Base-by-base conservation (phyloP, 192 early-diverging fungal species). In the Oehlia diaphana region DNA sequence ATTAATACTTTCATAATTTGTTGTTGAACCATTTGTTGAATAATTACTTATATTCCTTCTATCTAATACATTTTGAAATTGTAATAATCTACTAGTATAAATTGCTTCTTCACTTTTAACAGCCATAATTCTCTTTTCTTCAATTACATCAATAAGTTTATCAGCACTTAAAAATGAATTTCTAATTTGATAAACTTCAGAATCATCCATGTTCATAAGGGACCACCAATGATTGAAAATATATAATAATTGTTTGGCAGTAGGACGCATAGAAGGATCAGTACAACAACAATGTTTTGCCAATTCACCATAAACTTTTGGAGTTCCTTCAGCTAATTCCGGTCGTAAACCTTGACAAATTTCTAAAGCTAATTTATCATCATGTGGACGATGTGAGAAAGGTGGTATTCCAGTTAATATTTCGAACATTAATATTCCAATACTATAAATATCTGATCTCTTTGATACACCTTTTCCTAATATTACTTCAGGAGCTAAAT, bases 371-470 rank as follows among this genome's bases (percentile, higher is more conserved):
- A 76, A 63, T 21, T 39, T 21, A 44, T 63, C 21, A 76, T 76
- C 62, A 62, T 63, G 58, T 63, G 74, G 61, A n/a, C 14, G 33
- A 39, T 75, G 26, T 35, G 21, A 16, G n/a, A 75, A 75, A 9
- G 74, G 58, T 75, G 58, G 53, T 13, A 63, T 63, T 16, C 74
- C 74, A 3, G 53, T 63, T 19, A 49, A 47, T 19, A 75, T 37
- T 75, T 75, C 74, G 2, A 33, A n/a, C 74, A 75, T 75, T 21
- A 75, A 28, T 28, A 75, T 75, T 39, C 74, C 74, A 63, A 75
- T 16, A 39, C 58, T 63, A n/a, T 63, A 75, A 21, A 75, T 26
- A 63, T 75, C 74, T 2, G 74, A 75, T 37, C 10, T 6, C 26
- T 76, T 63, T 3, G 31, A 63, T 7, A 42, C 5, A 4, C 8